phyloP scores from a whole-genome alignment of 805 yeast species.

The Candida jianshihensis region DNA sequence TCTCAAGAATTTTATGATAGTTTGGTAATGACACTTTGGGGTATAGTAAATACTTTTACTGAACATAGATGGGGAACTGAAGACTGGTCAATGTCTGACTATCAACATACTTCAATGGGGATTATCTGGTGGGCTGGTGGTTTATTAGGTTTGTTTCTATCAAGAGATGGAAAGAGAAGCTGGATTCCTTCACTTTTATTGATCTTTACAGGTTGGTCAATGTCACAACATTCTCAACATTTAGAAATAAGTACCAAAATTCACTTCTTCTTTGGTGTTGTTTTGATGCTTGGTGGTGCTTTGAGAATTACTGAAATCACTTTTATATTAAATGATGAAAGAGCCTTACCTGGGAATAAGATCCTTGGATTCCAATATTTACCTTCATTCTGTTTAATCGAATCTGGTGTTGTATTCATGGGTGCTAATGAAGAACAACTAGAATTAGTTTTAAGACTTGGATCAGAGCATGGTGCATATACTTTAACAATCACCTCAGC shows the following conservation, averaged over 20 bases:
- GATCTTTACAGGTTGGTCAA: conserved; percentile 88
- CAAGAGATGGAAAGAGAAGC: conserved; percentile 61
- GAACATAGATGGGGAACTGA: conserved; percentile 94
- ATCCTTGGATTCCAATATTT: conserved; percentile 74
- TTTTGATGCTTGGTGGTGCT: conserved; percentile 72
- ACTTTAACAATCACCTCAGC: conserved; percentile 63
- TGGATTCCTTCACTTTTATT: conserved; percentile 78
- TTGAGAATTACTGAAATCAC: conserved; percentile 73
- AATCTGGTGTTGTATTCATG: conserved; percentile 82
- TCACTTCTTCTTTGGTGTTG: conserved; percentile 80
- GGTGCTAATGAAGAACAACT: conserved; percentile 90
- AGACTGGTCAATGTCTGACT: conserved; percentile 87
- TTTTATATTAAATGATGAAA: conserved; percentile 61
- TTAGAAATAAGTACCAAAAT: conserved; percentile 76
- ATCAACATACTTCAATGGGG: conserved; percentile 95
- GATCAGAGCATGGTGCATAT: conserved; percentile 83
- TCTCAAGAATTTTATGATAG: conserved; percentile 88
- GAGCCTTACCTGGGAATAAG: conserved; percentile 33
- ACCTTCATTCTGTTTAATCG: conserved; percentile 75
- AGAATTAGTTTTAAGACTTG: conserved; percentile 56
- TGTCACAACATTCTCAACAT: conserved; percentile 84
- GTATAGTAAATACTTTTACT: conserved; percentile 89
- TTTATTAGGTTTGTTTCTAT: conserved; percentile 69
- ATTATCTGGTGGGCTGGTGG: conserved; percentile 97
- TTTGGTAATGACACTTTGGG: conserved; percentile 78